Percentiles rank a stretch among this genome's conserved stretches.
These are phyloP conservation scores for Chara braunii DNA, from an alignment of 139 green algal genomes.

Conservation along the genomic window DNA sequence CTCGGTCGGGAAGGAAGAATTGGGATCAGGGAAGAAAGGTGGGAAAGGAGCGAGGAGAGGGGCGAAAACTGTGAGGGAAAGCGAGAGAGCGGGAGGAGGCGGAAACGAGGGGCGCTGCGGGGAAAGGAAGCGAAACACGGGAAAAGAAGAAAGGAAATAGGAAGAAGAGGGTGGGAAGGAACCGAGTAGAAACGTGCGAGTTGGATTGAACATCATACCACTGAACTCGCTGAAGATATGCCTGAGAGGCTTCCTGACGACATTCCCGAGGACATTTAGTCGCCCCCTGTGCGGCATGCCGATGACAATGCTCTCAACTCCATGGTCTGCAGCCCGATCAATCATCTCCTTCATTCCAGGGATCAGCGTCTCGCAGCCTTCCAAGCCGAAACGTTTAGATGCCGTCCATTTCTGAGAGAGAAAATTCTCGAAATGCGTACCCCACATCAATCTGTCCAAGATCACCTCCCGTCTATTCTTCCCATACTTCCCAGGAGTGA, in stretches of 20 bases:
- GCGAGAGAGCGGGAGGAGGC: not conserved
- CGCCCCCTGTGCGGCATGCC: constrained; percentile 72
- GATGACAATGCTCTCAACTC: constrained; percentile 76
- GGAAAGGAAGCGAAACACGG: no score
- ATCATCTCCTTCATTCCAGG: constrained; percentile 91
- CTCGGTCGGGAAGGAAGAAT: no score
- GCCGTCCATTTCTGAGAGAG: constrained; percentile 80
- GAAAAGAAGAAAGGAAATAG: constrained; percentile 5
- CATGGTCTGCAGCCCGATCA: constrained; percentile 77
- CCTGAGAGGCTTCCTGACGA: constrained; percentile 92
- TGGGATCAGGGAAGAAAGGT: no score
- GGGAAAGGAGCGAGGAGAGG: no score
- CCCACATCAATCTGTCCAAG: constrained; percentile 88
- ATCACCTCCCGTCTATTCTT: constrained; percentile 70
- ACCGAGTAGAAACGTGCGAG: no score
- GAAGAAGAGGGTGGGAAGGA: not conserved
- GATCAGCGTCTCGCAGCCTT: constrained; percentile 85
- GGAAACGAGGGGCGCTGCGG: not conserved
- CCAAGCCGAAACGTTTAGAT: constrained; percentile 52
- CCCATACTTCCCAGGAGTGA: constrained; percentile 6
- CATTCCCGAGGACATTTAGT: constrained; percentile 95
- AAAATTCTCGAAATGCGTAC: constrained; percentile 92
- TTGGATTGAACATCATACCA: no score
- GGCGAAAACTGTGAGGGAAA: no score
- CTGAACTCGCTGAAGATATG: constrained; percentile 95